phyloP scores from a whole-genome alignment of 768 basidiomycete genomes.

The Mrakia gelida region DNA sequence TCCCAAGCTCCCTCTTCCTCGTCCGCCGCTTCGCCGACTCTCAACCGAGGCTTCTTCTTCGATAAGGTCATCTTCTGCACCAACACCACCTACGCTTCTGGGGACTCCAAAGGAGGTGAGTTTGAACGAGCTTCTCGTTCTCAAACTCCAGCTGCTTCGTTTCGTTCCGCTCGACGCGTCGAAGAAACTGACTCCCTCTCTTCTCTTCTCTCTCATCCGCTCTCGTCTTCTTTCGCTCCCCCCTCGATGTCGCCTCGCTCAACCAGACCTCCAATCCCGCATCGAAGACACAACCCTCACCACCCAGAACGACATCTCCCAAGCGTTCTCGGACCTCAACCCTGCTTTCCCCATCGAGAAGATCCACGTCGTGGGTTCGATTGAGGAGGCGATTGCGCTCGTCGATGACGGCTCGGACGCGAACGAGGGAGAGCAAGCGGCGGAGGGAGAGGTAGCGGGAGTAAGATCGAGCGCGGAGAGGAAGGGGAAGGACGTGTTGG shows the following conservation, averaged over 20 bases:
- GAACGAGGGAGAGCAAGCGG: conserved; percentile 37
- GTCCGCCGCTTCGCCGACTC: not conserved
- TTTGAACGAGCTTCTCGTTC: too few relatives aligned
- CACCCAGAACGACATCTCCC: conserved; percentile 69
- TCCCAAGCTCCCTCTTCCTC: not conserved
- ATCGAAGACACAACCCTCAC: conserved; percentile 61
- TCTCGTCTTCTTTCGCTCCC: not conserved
- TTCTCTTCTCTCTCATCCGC: not conserved
- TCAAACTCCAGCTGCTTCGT: not conserved
- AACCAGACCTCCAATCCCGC: conserved; percentile 70
- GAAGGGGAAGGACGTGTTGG: conserved; percentile 57
- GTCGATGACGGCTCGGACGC: conserved; percentile 46
- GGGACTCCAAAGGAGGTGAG: conserved; percentile 84
- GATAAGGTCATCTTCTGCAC: conserved; percentile 89
- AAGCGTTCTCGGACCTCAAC: conserved; percentile 64
- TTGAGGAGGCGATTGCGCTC: conserved; percentile 78
- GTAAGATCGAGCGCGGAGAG: conserved; percentile 30
- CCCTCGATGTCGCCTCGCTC: not conserved
- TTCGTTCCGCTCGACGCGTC: not conserved
- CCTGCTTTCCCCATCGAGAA: conserved; percentile 59
- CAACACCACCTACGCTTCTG: conserved; percentile 89
- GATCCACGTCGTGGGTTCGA: conserved; percentile 76
- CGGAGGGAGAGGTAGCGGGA: conserved; percentile 33
- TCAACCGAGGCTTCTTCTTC: conserved; percentile 53
- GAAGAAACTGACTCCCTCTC: too few relatives aligned